Percentiles rank a stretch among this genome's conserved stretches.
These are phyloP conservation scores for Capronia coronata DNA, from an alignment of 2,329 filamentous ascomycete genomes.

Conservation along the genomic window DNA sequence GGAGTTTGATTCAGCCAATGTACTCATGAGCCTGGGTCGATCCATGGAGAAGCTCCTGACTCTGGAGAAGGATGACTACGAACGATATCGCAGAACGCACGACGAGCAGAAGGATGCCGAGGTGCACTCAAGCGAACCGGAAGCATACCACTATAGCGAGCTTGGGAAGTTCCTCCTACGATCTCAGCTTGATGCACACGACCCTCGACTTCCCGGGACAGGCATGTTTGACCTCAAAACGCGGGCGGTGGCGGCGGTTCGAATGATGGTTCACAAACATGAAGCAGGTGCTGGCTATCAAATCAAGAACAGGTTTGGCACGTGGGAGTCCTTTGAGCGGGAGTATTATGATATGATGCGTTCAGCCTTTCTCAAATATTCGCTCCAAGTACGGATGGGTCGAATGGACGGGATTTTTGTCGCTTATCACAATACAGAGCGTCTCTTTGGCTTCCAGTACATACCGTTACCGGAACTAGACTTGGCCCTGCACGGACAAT, in stretches of 20 bases:
- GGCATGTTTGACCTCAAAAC: conserved; percentile 98
- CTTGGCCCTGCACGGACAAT: conserved; percentile 72
- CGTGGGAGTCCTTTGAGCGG: conserved; percentile 86
- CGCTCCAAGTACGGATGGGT: conserved; percentile 90
- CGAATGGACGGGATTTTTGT: conserved; percentile 99
- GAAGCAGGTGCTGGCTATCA: conserved; percentile 79
- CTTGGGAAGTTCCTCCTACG: conserved; percentile 86
- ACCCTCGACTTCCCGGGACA: conserved; percentile 75
- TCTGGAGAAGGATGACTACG: conserved; percentile 71
- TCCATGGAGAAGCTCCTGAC: conserved; percentile 96
- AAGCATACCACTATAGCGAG: conserved; percentile 81
- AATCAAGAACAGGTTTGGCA: conserved; percentile 66
- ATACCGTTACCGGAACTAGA: conserved; percentile 84
- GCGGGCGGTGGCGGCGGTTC: conserved; percentile 80
- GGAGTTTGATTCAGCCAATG: conserved; percentile 73
- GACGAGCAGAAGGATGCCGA: conserved; percentile 56
- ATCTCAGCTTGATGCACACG: conserved; percentile 87
- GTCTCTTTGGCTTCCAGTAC: conserved; percentile 98
- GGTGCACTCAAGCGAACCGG: conserved; percentile 45
- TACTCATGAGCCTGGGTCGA: conserved; percentile 86
- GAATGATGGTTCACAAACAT: conserved; percentile 72
- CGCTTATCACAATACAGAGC: conserved; percentile 87
- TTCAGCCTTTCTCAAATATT: conserved; percentile 92
- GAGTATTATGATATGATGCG: conserved; percentile 98
- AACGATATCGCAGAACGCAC: conserved; percentile 68